Evolutionary conservation across 805 yeast genomes (phyloP).

Genomic region (Ogataea corticis): DNA sequence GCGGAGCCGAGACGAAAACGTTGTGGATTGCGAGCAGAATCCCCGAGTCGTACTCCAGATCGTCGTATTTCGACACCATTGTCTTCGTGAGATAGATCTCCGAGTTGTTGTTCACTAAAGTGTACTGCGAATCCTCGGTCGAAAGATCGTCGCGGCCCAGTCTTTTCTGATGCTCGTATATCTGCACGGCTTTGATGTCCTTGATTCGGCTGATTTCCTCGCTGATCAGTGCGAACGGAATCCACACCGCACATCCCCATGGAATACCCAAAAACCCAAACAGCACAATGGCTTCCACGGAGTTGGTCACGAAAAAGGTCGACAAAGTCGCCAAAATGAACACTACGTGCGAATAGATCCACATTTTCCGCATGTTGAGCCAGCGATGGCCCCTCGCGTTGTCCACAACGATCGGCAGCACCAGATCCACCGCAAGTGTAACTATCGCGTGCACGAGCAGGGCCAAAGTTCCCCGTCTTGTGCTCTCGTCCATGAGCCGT

Average conservation of each 20-base stretch:
- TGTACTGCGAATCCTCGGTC: slow-evolving; percentile 9
- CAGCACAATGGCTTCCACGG: slow-evolving; percentile 45
- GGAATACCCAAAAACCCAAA: slow-evolving; percentile 58
- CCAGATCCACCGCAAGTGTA: slow-evolving; percentile 43
- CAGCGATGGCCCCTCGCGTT: slow-evolving; percentile 6
- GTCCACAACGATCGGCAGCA: slow-evolving; percentile 45
- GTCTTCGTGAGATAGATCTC: slow-evolving; percentile 22
- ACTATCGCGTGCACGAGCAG: slow-evolving; percentile 49
- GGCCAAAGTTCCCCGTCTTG: slow-evolving; percentile 54
- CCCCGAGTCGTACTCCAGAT: slow-evolving; percentile 56
- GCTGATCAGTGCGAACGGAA: slow-evolving; percentile 62
- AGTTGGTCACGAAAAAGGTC: slow-evolving; percentile 46
- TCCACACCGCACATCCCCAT: slow-evolving; percentile 70
- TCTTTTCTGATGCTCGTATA: slow-evolving; percentile 20
- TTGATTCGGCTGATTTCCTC: slow-evolving; percentile 56
- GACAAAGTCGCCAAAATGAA: slow-evolving; percentile 49
- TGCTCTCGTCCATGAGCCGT: slow-evolving; percentile 43
- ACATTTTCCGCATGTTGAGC: slow-evolving; percentile 38
- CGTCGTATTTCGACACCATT: slow-evolving; percentile 34
- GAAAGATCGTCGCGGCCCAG: slow-evolving; percentile 11
- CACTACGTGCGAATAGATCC: slow-evolving; percentile 52
- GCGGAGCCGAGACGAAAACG: slow-evolving; percentile 59
- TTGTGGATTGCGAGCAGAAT: slow-evolving; percentile 57
- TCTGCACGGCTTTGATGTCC: slow-evolving; percentile 41
- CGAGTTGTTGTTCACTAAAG: slow-evolving; percentile 9